These are phyloP conservation scores for Monosporascus sp. DNA, from an alignment of 2,329 filamentous ascomycete species.

Conservation along the genomic window DNA sequence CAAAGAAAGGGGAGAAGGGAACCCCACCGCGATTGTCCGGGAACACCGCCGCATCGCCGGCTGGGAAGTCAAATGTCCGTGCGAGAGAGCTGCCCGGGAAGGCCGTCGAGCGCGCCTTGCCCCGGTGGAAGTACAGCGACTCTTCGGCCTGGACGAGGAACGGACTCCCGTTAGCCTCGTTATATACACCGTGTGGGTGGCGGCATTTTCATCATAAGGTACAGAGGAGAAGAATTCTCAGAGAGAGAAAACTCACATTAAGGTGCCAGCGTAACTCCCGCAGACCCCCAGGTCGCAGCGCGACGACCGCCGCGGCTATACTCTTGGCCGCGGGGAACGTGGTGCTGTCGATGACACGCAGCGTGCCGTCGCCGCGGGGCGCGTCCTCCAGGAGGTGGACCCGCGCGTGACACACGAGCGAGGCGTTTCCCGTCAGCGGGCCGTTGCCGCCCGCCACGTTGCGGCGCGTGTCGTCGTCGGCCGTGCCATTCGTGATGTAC, in stretches of 20 bases:
- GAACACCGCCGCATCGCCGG: constrained; percentile 65
- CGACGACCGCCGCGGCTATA: constrained; percentile 60
- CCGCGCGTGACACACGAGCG: constrained; percentile 57
- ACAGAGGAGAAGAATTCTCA: background rate
- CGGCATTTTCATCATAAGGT: background rate
- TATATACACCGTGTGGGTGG: background rate
- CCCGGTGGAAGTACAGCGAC: constrained; percentile 67
- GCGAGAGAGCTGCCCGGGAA: constrained; percentile 58
- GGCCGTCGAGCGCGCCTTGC: constrained; percentile 56
- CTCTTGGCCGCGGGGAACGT: constrained; percentile 65
- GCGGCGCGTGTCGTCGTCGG: constrained; percentile 34
- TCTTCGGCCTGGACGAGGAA: constrained; percentile 50
- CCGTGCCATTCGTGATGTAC: constrained; percentile 56
- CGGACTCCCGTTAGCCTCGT: background rate
- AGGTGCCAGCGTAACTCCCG: constrained; percentile 68
- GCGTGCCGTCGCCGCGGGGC: constrained; percentile 56
- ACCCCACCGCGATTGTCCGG: constrained; percentile 56
- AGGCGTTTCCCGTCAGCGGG: constrained; percentile 50
- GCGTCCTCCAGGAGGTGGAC: constrained; percentile 52
- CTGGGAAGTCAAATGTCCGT: constrained; percentile 61
- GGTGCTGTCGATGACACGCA: constrained; percentile 61
- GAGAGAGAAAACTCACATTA: constrained; percentile 42
- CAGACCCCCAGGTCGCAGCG: constrained; percentile 57
- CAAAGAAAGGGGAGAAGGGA: no score
- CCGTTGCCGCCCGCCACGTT: constrained; percentile 43